Base-by-base conservation (phyloP, 2,329 filamentous ascomycete genomes). In the Fusarium sublunatum region DNA sequence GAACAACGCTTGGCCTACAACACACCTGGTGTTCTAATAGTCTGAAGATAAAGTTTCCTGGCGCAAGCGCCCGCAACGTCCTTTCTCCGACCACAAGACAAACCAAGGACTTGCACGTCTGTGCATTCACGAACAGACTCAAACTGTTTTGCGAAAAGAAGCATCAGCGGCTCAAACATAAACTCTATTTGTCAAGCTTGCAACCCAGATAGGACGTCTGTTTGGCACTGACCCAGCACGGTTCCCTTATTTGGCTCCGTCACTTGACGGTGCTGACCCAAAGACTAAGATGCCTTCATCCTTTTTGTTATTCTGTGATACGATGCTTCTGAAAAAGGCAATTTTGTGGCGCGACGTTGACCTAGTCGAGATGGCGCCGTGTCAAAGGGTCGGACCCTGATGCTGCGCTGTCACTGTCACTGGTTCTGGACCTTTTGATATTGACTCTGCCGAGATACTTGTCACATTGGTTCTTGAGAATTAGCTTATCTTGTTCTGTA, bases 281-380 rank as follows among this genome's bases (percentile, higher is more conserved):
- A 58, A 35, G 34, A 13, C 24, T 26, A 19, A 34, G 32, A 19
- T 26, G 36, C 15, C 12, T 36, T n/a, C 31, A 38, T n/a, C 34
- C 32, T 19, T 29, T 24, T 55, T 39, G 34, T 29, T 28, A 24
- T 15, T 42, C 44, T 24, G 28, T 36, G 48, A 19, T 19, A 22
- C 31, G 28, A 13, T 13, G 7, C n/a, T 31, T 61, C 58, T 52
- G 15, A 15, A 22, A 50, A 54, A 39, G 47, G 57, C 13, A 62
- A 39, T 47, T n/a, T 32, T 34, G 61, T 65, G 62, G 62, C 62
- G 62, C 47, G 45, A 63, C 52, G 57, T 65, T 58, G 12, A 13
- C 31, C 31, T 34, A 48, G 58, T 38, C 44, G 39, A 51, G 58
- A 38, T 38, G 34, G 47, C 40, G 47, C 32, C 32, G 35, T 43